Conservation (phyloP, 2,329 filamentous ascomycete genomes). For the Trichoderma hamatum region DNA sequence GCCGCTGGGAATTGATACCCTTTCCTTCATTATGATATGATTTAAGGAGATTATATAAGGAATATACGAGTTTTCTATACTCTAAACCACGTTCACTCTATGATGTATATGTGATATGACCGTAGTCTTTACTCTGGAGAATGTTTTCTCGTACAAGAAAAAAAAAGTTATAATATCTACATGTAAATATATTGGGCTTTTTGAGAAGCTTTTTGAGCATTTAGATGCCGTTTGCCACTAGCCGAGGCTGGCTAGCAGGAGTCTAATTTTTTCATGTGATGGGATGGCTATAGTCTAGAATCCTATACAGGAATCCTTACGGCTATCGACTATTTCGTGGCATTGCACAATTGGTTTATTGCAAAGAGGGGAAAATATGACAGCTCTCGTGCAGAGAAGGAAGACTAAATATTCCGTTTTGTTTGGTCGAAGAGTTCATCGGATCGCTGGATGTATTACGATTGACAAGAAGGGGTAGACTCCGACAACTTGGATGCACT, state of each 20-base stretch:
- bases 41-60: conserved; percentile 4
- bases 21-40: conserved; percentile 22
- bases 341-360: neutral
- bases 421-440: neutral
- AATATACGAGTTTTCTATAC: conserved; percentile 4
- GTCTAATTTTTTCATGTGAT: neutral
- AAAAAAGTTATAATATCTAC: neutral
- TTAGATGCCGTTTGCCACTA: neutral
- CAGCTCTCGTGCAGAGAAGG: neutral
- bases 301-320: no score
- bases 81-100: neutral
- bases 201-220: neutral
- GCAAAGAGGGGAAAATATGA: no score
- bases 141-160: neutral
- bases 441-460: neutral
- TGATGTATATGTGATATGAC: neutral
- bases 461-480: neutral
- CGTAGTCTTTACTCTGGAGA: neutral
- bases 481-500: neutral
- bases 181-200: neutral
- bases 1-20: conserved; percentile 24
- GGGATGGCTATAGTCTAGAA: neutral
- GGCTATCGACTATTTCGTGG: neutral
- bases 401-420: neutral
- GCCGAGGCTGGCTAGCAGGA: conserved; percentile 1